Evolutionary conservation across 2,329 filamentous ascomycete species (phyloP), one percentile per base, ranked within the genome.

Genomic region (Pseudogymnoascus sp.): DNA sequence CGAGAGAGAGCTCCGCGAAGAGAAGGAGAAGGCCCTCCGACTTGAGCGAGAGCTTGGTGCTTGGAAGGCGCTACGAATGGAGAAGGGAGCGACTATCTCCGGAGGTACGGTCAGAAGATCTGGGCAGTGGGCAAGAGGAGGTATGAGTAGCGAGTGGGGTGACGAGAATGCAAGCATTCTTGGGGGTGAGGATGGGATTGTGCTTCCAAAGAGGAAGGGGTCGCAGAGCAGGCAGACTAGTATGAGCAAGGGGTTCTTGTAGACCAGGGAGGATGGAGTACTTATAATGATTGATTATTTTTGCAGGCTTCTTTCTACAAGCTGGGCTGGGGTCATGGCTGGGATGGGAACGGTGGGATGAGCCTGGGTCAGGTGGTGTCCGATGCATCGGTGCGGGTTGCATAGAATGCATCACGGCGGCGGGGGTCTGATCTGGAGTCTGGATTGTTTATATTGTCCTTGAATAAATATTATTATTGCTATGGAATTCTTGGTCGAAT

Each of bases 41-140:
- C 79, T 97, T n/a, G 93, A 97, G 76, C 85, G 92, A 59, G 93
- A 97, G 76, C 76, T 97, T 7, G 92, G 96, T 68, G 86, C 86
- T 2, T 90, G 88, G 84, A 96, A 93, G 74, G 80, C 79, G 14
- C 77, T 93, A 29, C 81, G 89, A 35, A 79, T 85, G 66, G 89
- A 93, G 71, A 86, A 82, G 74, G 77, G 70, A 60, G 62, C 60
- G 16, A 65, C 64, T 31, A 64, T 62, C 26, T 63, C 53, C 3
- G 65, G 63, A 10, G 67, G 67, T 64, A 64, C 64, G 24, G 47
- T 64, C 47, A 65, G 61, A 38, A 64, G 62, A 61, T 66, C 65
- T 66, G 70, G 40, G 61, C 65, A 24, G 65, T 67, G 67, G 68
- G 69, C 66, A 62, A 68, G 68, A 66, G 66, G 71, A 68, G 70